Base-by-base conservation (phyloP, 352 stramenopile genomes). In the Blastocystis sp. region DNA sequence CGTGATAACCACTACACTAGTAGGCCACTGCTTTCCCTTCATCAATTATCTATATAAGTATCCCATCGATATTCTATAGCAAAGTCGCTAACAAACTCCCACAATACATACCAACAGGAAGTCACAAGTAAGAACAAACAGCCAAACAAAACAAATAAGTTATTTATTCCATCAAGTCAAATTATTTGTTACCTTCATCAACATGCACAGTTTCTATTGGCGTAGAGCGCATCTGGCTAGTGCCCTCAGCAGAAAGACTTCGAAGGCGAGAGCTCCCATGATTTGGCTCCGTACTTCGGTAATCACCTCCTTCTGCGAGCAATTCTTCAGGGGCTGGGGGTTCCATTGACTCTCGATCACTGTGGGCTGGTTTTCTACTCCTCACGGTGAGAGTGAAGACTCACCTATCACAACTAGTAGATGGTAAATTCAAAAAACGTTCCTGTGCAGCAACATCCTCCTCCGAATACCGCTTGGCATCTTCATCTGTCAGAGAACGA, bases 1-100 rank as follows among this genome's bases (percentile, higher is more conserved):
- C 68, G 68, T 79, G 68, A 79, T 79, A 79, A 79, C 68, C 68
- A 79, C 68, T 79, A 79, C 68, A 79, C 68, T 79, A 79, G 68
- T 79, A 79, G 68, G 43, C 68, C 68, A 20, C 43, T 23, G 5
- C 15, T 56, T 26, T 6, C 2, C 29, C 29, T 26, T 79, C 34
- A 0, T 23, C 13, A 47, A 23, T 5, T 23, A 54, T 8, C 0
- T 54, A 76, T 76, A 76, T 43, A 76, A 76, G 7, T 26, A 70
- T 45, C 29, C 2, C 2, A 70, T 23, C 37, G 1, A 2, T 59
- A 59, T 59, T 59, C 20, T 13, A n/a, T n/a, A 3, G 3, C 20
- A n/a, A 2, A 13, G 3, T 59, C 50, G n/a, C 13, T 3, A n/a
- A 13, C 50, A 59, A 59, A 1, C 2, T n/a, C 50, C 0, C 2